Evolutionary conservation across 441 rosid species (phyloP), one percentile per base, ranked within the genome.

Genomic region (Eutrema salsugineum): DNA sequence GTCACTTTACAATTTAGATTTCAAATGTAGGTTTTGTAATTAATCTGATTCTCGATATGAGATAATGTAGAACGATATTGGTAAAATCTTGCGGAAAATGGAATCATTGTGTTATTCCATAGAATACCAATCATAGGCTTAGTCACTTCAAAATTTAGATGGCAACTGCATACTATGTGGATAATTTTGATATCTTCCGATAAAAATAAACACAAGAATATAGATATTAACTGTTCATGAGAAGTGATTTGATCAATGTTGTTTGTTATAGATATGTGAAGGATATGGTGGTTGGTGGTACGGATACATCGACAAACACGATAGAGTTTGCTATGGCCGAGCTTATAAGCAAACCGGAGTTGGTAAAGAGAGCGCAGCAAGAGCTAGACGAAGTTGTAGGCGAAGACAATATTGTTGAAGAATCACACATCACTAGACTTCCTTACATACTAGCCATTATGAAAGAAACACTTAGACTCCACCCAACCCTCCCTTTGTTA

Each of bases 271-370:
- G 8, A 6, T 27, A n/a, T 68, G 61, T 30, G 65, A 65, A 84
- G 90, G 87, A 86, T 72, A 78, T 84, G 85, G 85, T 84, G 49
- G 68, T 86, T 46, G 86, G 77, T 11, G 90, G 90, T 0, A 78
- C 81, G 0, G 86, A 86, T 17, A 77, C 86, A 56, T 65, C 83
- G 0, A 69, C 86, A 0, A 81, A 78, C 69, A 63, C 85, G 3
- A 61, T 71, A n/a, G 85, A 83, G 63, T 84, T 84, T 36, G 80
- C 78, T 4, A 66, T 86, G 77, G 84, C 85, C 0, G 83, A 83
- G 51, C 40, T 86, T 8, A 59, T 83, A 38, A 84, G 58, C 67
- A 80, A 81, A 0, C 85, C 83, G 0, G 59, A 77, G 16, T 53
- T 78, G 1, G 56, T 81, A 63, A 66, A 22, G 22, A 79, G 46